These are phyloP conservation scores for Dioscorea cayenensis DNA, from an alignment of 116 monocot species.

Conservation along the genomic window DNA sequence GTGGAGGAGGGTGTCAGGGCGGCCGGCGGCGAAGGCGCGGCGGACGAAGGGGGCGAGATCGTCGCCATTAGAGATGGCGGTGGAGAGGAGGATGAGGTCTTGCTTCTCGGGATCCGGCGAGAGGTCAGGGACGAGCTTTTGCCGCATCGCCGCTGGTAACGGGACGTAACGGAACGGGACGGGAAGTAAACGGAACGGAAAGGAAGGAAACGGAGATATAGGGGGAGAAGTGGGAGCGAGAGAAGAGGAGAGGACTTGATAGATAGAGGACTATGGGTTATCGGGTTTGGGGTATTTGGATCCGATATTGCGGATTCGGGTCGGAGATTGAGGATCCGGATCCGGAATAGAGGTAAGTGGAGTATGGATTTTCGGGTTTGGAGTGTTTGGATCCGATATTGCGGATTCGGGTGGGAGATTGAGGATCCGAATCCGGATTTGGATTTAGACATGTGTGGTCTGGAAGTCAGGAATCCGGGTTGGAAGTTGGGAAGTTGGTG, in stretches of 20 bases:
- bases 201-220: too few species aligned
- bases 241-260: too few species aligned
- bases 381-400: background rate
- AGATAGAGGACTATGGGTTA: too few species aligned
- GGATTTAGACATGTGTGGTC: too few species aligned
- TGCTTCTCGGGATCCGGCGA: constrained; percentile 32
- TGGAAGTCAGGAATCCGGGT: too few species aligned
- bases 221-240: too few species aligned
- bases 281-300: background rate
- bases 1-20: constrained; percentile 74
- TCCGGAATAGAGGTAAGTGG: too few species aligned
- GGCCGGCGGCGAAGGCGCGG: constrained; percentile 67
- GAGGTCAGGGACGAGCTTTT: constrained; percentile 5
- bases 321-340: background rate
- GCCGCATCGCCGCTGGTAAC: constrained; percentile 2
- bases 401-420: background rate
- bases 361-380: too few species aligned
- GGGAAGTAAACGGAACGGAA: background rate
- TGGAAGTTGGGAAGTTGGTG: too few species aligned
- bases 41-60: constrained; percentile 92
- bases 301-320: background rate
- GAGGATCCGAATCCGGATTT: background rate
- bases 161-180: background rate
- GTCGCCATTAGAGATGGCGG: constrained; percentile 84
- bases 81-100: constrained; percentile 53